Percentiles rank a stretch among this genome's conserved stretches.
These are phyloP conservation scores for Glycine latifolia DNA, from an alignment of 306 rosid species.

Conservation along the genomic window DNA sequence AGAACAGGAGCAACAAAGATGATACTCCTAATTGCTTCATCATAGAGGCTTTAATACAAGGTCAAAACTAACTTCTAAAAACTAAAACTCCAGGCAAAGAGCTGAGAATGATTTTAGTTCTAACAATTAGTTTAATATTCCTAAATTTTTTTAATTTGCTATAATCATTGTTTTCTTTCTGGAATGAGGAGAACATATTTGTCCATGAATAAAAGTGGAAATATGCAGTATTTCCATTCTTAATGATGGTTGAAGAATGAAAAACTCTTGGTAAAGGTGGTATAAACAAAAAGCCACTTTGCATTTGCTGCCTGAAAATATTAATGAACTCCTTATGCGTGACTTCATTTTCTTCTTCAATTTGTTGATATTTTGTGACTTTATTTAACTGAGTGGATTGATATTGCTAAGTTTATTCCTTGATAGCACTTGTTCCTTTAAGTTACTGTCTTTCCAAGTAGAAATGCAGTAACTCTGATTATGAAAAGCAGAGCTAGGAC, in stretches of 20 bases:
- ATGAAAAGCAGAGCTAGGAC: slow-evolving; percentile 15
- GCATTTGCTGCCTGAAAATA: slow-evolving; percentile 16
- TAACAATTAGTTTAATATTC: background rate
- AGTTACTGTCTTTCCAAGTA: slow-evolving; percentile 17
- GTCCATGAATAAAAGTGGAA: background rate
- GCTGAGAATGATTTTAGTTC: background rate
- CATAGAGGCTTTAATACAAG: background rate
- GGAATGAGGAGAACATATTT: background rate
- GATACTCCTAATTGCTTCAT: background rate
- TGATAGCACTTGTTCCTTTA: slow-evolving; percentile 15
- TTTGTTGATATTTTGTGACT: background rate
- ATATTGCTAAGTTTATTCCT: slow-evolving; percentile 1
- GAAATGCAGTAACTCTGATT: slow-evolving; percentile 18
- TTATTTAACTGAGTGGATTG: background rate
- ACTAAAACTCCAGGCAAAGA: background rate
- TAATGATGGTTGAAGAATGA: slow-evolving; percentile 8
- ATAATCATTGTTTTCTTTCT: slow-evolving; percentile 24
- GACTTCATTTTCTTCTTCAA: background rate
- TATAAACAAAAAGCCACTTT: background rate
- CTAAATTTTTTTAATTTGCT: background rate
- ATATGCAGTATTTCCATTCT: background rate
- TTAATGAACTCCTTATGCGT: slow-evolving; percentile 2
- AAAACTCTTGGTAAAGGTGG: background rate
- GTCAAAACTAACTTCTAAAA: background rate
- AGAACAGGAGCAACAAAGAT: background rate